Conservation (phyloP, 805 yeast genomes). For the Lipomyces mesembrius region DNA sequence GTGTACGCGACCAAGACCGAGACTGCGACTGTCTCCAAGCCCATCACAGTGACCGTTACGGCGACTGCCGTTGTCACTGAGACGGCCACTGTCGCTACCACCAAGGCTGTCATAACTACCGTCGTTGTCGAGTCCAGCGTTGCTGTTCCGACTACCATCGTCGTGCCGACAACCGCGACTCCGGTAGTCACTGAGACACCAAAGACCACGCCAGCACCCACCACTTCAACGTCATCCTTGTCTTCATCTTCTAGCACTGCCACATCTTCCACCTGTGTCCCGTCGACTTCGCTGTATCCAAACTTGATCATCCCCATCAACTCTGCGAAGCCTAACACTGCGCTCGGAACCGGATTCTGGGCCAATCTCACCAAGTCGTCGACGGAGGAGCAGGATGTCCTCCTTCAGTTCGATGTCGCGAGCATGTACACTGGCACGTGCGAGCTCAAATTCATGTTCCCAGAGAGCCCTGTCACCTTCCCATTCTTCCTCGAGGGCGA, state of each 20-base stretch:
- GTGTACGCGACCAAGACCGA: conserved; percentile 28
- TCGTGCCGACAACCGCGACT: conserved; percentile 19
- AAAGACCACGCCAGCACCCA: conserved; percentile 12
- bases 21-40: conserved; percentile 26
- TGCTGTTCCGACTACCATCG: conserved; percentile 24
- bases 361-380: conserved; percentile 36
- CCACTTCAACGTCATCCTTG: conserved; percentile 21
- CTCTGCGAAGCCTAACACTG: conserved; percentile 33
- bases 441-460: conserved; percentile 35
- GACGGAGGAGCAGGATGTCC: conserved; percentile 34
- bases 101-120: conserved; percentile 23
- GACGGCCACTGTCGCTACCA: conserved; percentile 15
- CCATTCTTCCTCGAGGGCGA: conserved; percentile 36
- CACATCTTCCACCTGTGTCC: conserved; percentile 31
- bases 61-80: conserved; percentile 21
- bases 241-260: conserved; percentile 21
- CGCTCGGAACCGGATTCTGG: conserved; percentile 36
- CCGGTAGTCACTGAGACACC: conserved; percentile 17
- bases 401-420: conserved; percentile 32
- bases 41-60: conserved; percentile 26
- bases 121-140: conserved; percentile 19
- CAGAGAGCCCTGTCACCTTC: conserved; percentile 33
- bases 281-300: conserved; percentile 33
- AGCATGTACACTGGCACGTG: conserved; percentile 31
- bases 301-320: conserved; percentile 37